These are phyloP conservation scores for Thelephora ganbajun DNA, from an alignment of 768 basidiomycete species.

Conservation along the genomic window DNA sequence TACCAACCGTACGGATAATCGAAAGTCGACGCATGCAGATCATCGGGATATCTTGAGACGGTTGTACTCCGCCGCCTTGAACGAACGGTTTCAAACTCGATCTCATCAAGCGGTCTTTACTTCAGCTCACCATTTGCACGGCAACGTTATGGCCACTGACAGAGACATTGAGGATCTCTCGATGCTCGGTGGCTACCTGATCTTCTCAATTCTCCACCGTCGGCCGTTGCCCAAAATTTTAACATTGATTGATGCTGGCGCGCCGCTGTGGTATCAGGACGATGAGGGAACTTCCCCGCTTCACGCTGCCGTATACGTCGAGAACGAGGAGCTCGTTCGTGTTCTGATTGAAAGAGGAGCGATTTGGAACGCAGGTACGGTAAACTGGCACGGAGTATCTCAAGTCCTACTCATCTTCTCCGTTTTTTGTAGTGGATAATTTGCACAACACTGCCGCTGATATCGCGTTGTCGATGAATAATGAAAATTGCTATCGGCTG, in stretches of 20 bases:
- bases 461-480: conserved; percentile 77
- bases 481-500: conserved; percentile 53
- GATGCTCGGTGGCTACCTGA: conserved; percentile 43
- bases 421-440: conserved; percentile 45
- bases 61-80: no score
- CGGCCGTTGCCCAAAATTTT: conserved; percentile 31
- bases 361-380: conserved; percentile 76
- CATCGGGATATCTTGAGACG: no score
- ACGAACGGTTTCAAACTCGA: no score
- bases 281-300: conserved; percentile 65
- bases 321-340: conserved; percentile 49
- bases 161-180: conserved; percentile 13
- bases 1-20: no score
- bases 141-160: conserved; percentile 1
- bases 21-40: no score
- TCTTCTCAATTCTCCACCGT: conserved; percentile 40
- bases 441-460: conserved; percentile 78
- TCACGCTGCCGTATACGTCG: conserved; percentile 75
- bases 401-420: conserved; percentile 1
- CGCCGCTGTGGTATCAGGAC: conserved; percentile 86
- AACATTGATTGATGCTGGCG: conserved; percentile 43
- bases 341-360: conserved; percentile 71
- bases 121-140: no score
- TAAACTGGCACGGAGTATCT: background rate
- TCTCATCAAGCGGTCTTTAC: no score